phyloP scores from a whole-genome alignment of 768 basidiomycete species.

The Podaxis mareebaensis region DNA sequence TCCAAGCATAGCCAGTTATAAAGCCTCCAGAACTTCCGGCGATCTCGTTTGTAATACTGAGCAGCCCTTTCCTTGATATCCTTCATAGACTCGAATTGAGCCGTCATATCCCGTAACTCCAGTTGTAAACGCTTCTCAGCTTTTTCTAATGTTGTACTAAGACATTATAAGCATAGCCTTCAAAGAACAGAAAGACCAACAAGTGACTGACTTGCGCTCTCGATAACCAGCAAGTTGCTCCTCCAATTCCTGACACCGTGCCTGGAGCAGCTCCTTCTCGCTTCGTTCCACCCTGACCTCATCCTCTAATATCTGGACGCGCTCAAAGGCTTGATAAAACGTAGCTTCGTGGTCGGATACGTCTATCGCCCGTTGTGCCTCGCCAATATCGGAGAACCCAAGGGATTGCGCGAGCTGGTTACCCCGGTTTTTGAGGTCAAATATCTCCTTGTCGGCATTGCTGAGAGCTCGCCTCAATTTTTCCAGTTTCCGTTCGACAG shows the following conservation, averaged over 20 bases:
- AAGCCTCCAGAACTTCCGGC: conserved; percentile 51
- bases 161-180: background rate
- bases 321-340: conserved; percentile 38
- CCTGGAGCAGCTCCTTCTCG: conserved; percentile 26
- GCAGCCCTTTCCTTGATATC: conserved; percentile 45
- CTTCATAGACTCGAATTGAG: conserved; percentile 45
- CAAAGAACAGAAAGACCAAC: too few relatives aligned
- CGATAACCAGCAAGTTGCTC: conserved; percentile 21
- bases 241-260: conserved; percentile 23
- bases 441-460: conserved; percentile 33
- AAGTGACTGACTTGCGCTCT: conserved; percentile 1
- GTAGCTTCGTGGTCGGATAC: conserved; percentile 32
- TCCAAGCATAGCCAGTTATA: conserved; percentile 35
- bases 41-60: conserved; percentile 39
- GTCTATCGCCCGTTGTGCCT: conserved; percentile 43
- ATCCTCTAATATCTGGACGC: conserved; percentile 32
- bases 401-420: conserved; percentile 40
- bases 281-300: conserved; percentile 25
- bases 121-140: conserved; percentile 15
- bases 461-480: conserved; percentile 33
- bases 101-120: conserved; percentile 37
- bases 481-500: conserved; percentile 27
- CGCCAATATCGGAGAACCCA: conserved; percentile 44
- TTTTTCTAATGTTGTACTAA: conserved; percentile 9
- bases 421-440: conserved; percentile 36